phyloP scores from a whole-genome alignment of 768 basidiomycete genomes.

The Mycena filopes region DNA sequence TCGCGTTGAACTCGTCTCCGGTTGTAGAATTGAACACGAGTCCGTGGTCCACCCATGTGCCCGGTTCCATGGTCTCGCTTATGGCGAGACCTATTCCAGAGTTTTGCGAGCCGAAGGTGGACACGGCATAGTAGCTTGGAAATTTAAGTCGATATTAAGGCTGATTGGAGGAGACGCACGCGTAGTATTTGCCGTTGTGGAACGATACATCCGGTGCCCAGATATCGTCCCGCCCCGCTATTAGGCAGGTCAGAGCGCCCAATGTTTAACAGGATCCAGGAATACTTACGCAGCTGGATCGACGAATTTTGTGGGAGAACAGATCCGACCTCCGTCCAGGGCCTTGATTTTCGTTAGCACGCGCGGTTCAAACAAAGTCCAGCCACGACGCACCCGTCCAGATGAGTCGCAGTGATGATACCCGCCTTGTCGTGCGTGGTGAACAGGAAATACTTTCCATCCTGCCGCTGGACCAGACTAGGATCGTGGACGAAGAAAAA shows the following conservation, averaged over 20 bases:
- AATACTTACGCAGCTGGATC: conserved; percentile 21
- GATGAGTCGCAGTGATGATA: conserved; percentile 22
- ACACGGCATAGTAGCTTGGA: conserved; percentile 24
- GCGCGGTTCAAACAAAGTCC: not conserved
- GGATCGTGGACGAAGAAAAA: conserved; percentile 31
- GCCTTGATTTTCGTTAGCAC: not conserved
- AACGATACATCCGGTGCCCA: conserved; percentile 31
- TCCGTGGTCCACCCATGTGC: conserved; percentile 27
- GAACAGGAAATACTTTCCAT: conserved; percentile 30
- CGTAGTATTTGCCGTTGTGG: conserved; percentile 17
- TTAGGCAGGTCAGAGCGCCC: not conserved
- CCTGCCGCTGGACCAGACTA: conserved; percentile 24
- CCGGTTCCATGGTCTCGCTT: conserved; percentile 23
- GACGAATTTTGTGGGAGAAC: conserved; percentile 25
- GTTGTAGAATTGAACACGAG: conserved; percentile 26
- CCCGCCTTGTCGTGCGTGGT: conserved; percentile 32
- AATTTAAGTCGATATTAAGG: not conserved
- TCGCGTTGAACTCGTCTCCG: conserved; percentile 28
- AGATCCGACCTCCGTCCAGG: conserved; percentile 25
- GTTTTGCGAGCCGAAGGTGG: conserved; percentile 27
- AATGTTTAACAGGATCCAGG: not conserved
- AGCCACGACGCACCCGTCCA: conserved; percentile 9
- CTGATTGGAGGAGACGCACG: not conserved
- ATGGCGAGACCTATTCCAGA: conserved; percentile 27
- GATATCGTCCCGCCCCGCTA: conserved; percentile 27